A percentile compares a stretch with the other conserved stretches of the same genome.
phyloP scores from a whole-genome alignment of 1,139 yeast species.

The Hemisphaericaspora subhashii region DNA sequence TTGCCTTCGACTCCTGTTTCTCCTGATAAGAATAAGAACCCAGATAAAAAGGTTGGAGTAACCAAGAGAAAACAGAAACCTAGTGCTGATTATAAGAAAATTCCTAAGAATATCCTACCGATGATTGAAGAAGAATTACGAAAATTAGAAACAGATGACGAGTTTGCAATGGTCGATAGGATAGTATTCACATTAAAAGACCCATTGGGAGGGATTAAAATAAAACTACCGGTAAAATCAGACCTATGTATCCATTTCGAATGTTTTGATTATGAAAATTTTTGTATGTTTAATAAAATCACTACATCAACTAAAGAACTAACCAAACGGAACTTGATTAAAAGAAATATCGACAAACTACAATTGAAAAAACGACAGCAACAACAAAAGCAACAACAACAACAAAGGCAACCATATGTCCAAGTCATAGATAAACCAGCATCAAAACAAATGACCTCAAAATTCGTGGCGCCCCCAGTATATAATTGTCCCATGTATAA shows the following conservation, averaged over 20 bases:
- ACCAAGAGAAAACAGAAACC: constrained; percentile 1
- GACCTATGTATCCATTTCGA: constrained; percentile 41
- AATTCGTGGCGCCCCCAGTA: constrained; percentile 13
- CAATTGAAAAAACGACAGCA: constrained; percentile 11
- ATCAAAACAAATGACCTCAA: constrained; percentile 9
- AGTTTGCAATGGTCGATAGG: constrained; percentile 26
- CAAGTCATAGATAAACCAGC: constrained; percentile 10
- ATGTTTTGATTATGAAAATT: constrained; percentile 47
- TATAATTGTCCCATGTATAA: constrained; percentile 22
- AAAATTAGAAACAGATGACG: constrained; percentile 23
- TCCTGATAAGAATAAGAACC: constrained; percentile 1
- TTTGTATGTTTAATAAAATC: constrained; percentile 40
- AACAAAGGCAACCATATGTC: constrained; percentile 8
- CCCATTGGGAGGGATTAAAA: constrained; percentile 38
- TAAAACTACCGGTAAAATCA: constrained; percentile 43
- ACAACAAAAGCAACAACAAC: constrained; percentile 2
- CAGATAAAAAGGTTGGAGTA: no score
- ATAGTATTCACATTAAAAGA: constrained; percentile 31
- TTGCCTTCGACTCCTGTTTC: constrained; percentile 2
- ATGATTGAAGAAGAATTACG: constrained; percentile 25
- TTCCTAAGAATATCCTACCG: constrained; percentile 27
- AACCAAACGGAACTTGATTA: constrained; percentile 29
- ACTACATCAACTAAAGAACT: constrained; percentile 29
- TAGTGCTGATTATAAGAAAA: constrained; percentile 19
- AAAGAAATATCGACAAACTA: constrained; percentile 25